Base-by-base conservation (phyloP, 1,284 basidiomycete species). In the Clitocybe nebularis region DNA sequence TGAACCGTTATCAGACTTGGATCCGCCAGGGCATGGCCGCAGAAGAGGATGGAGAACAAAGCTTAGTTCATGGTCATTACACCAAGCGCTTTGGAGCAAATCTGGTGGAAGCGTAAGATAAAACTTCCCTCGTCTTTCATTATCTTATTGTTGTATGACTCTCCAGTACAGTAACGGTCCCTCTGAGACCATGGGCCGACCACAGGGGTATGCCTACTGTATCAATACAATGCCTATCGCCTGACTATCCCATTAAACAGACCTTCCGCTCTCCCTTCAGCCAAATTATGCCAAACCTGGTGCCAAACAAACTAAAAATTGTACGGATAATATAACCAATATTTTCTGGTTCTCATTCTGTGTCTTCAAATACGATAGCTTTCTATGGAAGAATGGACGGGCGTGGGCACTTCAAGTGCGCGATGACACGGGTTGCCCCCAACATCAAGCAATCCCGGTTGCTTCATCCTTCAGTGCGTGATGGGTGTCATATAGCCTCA, bases 1-100 rank as follows among this genome's bases (percentile, higher is more conserved):
- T 70, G 38, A 83, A 74, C 41, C 61, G 71, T 5, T 87, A 79
- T 54, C 83, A 86, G 54, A 59, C 56, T 34, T 75, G 71, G 70
- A 54, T 79, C 38, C 67, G 83, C 39, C 56, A 58, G 30, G 57
- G 52, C 5, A 61, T 60, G 61, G 44, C 45, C 36, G 21, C 59
- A 50, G 30, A 50, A 46, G 17, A 53, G n/a, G 9, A 56, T 30
- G 64, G 72, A 19, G 52, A 53, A 3, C 64, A 71, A 33, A 48
- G 49, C 8, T 14, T 44, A 16, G 55, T 63, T 8, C 30, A 51
- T 9, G 59, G 57, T 5, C 81, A 84, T 44, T 81, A 79, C 48
- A 75, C 80, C 0, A 61, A 51, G 17, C 51, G 60, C 29, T 79
- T 69, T 54, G 20, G 52, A 4, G 20, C 57, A 6, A 52, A 37